Evolutionary conservation across 108 stramenopile genomes (phyloP).

Genomic region (Cyclotella atomus): DNA sequence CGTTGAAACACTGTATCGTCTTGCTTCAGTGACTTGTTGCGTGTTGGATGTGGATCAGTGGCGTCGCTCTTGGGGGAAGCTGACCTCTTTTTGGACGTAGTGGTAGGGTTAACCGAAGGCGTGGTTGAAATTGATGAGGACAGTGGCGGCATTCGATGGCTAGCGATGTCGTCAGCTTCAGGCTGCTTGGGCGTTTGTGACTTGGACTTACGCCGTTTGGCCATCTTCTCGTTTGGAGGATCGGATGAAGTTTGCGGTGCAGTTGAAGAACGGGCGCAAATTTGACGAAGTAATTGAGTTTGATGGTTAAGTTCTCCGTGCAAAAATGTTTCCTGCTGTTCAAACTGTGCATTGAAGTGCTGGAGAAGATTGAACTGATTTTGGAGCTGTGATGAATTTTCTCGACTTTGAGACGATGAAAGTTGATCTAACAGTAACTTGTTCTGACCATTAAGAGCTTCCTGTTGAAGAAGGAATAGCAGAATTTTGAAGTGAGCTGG

Average conservation of each 20-base stretch:
- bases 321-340: conserved; percentile 63
- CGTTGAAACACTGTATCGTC: background rate
- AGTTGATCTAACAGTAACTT: conserved; percentile 61
- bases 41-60: background rate
- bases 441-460: conserved; percentile 52
- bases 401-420: conserved; percentile 29
- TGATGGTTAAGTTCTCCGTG: conserved; percentile 57
- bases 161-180: background rate
- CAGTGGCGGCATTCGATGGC: background rate
- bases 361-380: conserved; percentile 62
- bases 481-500: too few relatives aligned
- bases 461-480: conserved; percentile 22
- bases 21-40: background rate
- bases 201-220: background rate
- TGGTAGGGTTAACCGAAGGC: background rate
- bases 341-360: conserved; percentile 60
- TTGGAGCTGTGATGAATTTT: conserved; percentile 60
- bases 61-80: background rate
- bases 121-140: background rate
- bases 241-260: background rate
- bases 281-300: conserved; percentile 16
- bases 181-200: background rate
- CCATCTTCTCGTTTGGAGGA: background rate
- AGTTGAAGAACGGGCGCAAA: background rate
- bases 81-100: background rate